Conservation (phyloP, 148 eudicot genomes). For the Rhododendron ovatum region DNA sequence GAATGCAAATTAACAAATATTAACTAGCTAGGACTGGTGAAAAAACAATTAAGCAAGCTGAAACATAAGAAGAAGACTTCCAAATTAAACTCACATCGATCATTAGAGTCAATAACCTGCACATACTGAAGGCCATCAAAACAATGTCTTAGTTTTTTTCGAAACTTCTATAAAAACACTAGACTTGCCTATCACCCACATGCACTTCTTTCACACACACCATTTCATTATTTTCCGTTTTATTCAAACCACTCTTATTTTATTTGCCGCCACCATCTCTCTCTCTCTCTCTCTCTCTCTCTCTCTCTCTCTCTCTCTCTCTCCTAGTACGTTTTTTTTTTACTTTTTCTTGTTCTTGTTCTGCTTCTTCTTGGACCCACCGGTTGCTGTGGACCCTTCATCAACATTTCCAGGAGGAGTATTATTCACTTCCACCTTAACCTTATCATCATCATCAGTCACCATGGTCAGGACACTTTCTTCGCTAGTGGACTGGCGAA, state of each 20-base stretch:
- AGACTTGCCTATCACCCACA: background rate
- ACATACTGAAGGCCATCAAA: no score
- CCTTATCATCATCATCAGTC: background rate
- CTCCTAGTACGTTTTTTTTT: background rate
- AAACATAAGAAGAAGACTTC: background rate
- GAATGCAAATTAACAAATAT: background rate
- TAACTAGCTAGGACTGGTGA: background rate
- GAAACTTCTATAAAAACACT: background rate
- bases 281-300: no score
- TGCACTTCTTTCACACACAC: background rate
- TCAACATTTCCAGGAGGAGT: background rate
- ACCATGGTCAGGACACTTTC: background rate
- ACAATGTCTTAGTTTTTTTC: background rate
- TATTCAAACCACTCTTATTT: background rate
- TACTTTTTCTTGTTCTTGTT: background rate
- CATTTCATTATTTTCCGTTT: background rate
- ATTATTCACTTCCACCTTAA: background rate
- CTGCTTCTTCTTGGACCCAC: background rate
- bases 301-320: background rate
- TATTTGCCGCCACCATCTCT: background rate
- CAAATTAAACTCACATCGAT: background rate
- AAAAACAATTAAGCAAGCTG: background rate
- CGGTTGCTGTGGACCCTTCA: background rate
- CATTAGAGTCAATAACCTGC: background rate
- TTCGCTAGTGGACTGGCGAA: background rate